These are phyloP conservation scores for Aspergillus sp. DNA, from an alignment of 2,329 filamentous ascomycete genomes.

Conservation along the genomic window DNA sequence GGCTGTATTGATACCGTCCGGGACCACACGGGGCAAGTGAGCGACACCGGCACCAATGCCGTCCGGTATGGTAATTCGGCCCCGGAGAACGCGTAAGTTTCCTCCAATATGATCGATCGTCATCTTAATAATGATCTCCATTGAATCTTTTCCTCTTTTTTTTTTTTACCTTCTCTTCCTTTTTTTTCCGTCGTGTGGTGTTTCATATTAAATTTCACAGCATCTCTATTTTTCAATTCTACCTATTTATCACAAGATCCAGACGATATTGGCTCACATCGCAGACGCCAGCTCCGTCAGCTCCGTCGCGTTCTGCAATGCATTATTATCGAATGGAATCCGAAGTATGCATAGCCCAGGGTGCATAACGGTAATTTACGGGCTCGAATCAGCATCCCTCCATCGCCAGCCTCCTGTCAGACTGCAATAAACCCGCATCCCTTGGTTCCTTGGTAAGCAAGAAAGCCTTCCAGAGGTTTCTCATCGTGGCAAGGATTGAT, in stretches of 20 bases:
- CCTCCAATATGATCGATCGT: constrained; percentile 5
- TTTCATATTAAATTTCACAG: not conserved
- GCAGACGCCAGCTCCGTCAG: too few species aligned
- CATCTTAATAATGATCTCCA: constrained; percentile 4
- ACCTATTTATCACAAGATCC: too few species aligned
- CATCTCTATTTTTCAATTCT: not conserved
- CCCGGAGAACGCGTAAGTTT: constrained; percentile 10
- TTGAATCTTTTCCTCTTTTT: not conserved
- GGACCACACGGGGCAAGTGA: not conserved
- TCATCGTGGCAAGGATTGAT: constrained; percentile 7
- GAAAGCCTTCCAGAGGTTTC: constrained; percentile 2
- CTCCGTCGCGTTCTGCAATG: too few species aligned
- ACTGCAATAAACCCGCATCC: constrained; percentile 6
- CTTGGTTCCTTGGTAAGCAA: constrained; percentile 4
- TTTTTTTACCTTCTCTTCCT: not conserved
- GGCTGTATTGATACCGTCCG: too few species aligned
- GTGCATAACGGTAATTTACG: constrained; percentile 8
- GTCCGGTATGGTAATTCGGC: constrained; percentile 7
- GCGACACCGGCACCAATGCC: not conserved
- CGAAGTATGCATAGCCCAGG: too few species aligned
- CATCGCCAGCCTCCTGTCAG: constrained; percentile 12
- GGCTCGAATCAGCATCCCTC: not conserved
- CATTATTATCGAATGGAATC: too few species aligned
- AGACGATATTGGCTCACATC: too few species aligned
- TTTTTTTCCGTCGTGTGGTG: not conserved